phyloP scores from a whole-genome alignment of 2,329 filamentous ascomycete genomes.

The Ophiostoma triangulosporum region DNA sequence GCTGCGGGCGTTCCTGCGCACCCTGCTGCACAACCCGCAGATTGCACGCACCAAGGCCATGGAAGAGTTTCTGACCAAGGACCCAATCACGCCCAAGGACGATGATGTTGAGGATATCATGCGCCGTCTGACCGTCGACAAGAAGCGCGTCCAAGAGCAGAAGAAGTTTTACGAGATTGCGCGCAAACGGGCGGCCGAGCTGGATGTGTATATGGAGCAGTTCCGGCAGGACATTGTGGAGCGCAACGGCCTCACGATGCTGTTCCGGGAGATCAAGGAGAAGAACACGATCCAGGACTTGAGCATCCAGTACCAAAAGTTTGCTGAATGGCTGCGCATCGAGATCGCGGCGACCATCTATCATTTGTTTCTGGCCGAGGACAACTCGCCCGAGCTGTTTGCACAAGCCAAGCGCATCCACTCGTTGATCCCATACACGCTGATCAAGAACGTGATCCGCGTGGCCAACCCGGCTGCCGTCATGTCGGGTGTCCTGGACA shows the following conservation, averaged over 20 bases:
- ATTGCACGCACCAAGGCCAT: slow-evolving; percentile 75
- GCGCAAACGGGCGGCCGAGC: slow-evolving; percentile 71
- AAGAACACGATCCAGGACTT: slow-evolving; percentile 80
- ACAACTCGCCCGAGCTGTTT: slow-evolving; percentile 94
- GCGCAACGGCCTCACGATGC: slow-evolving; percentile 71
- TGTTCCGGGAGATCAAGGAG: slow-evolving; percentile 85
- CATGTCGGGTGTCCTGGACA: slow-evolving; percentile 88
- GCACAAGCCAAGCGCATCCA: slow-evolving; percentile 90
- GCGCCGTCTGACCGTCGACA: slow-evolving; percentile 68
- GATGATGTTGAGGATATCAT: slow-evolving; percentile 75
- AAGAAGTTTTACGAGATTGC: slow-evolving; percentile 93
- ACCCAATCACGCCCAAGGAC: slow-evolving; percentile 62
- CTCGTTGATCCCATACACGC: slow-evolving; percentile 80
- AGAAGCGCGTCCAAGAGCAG: slow-evolving; percentile 82
- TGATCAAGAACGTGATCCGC: slow-evolving; percentile 93
- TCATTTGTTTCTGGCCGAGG: slow-evolving; percentile 91
- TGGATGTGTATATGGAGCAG: slow-evolving; percentile 98
- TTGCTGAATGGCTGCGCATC: slow-evolving; percentile 94
- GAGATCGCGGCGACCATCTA: slow-evolving; percentile 95
- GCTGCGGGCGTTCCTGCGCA: slow-evolving; percentile 78
- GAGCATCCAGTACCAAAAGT: slow-evolving; percentile 92
- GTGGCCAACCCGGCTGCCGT: slow-evolving; percentile 93
- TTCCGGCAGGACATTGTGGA: slow-evolving; percentile 56
- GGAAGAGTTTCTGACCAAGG: slow-evolving; percentile 62
- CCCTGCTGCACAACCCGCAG: slow-evolving; percentile 69